Evolutionary conservation across 2,329 filamentous ascomycete species (phyloP).

Genomic region (Botrytis porri): DNA sequence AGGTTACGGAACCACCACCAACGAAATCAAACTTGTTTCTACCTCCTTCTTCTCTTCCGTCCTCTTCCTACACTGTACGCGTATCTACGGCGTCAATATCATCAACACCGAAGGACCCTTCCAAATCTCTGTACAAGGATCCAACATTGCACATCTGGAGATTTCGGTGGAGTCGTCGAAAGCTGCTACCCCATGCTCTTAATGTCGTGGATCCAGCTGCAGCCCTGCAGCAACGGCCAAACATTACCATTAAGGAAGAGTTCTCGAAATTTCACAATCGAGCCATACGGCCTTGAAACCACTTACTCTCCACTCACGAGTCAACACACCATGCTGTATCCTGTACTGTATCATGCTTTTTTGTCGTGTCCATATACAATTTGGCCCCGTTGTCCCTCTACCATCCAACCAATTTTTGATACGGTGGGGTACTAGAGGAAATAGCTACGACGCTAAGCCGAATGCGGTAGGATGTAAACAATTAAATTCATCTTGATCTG

Average conservation of each 20-base stretch:
- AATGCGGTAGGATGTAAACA: constrained; percentile 16
- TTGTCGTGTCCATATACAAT: constrained; percentile 5
- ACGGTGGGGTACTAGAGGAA: background rate
- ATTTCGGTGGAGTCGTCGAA: background rate
- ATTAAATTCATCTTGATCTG: constrained; percentile 14
- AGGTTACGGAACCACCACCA: background rate
- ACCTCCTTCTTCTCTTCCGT: background rate
- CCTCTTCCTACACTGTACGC: background rate
- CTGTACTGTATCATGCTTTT: background rate
- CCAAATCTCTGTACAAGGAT: background rate
- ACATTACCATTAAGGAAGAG: background rate
- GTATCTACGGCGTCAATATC: background rate
- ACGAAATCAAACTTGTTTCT: background rate
- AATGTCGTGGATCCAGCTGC: constrained; percentile 16
- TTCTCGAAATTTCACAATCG: background rate
- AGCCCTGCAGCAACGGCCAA: background rate
- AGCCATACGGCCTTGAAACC: background rate
- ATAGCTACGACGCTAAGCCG: background rate
- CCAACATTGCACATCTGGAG: background rate
- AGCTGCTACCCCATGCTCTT: constrained; percentile 1
- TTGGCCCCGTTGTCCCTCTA: constrained; percentile 16
- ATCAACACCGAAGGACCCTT: background rate
- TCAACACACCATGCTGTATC: constrained; percentile 8
- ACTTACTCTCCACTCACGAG: constrained; percentile 7
- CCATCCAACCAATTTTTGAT: constrained; percentile 16